Percentiles rank a stretch among this genome's conserved stretches.
phyloP scores from a whole-genome alignment of 2,329 filamentous ascomycete species.

The Sporothrix schenckii region DNA sequence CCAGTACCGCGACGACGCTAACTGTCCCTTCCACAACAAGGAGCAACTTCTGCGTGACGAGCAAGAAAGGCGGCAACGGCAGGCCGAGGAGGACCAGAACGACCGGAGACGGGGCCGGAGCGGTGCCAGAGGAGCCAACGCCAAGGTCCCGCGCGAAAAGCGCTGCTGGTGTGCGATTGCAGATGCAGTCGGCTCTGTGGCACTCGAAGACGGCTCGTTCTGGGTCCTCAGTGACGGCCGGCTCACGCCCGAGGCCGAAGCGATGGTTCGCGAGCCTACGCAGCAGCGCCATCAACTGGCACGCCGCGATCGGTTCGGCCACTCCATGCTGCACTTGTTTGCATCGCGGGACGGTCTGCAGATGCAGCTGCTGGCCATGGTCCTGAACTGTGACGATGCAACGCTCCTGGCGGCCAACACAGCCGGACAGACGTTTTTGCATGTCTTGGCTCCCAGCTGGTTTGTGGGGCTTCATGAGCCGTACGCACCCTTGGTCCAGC shows the following conservation, averaged over 20 bases:
- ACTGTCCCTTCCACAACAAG: conserved; percentile 36
- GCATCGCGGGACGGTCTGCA: conserved; percentile 45
- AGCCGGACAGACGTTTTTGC: conserved; percentile 54
- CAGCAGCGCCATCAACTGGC: conserved; percentile 37
- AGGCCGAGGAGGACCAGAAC: conserved; percentile 22
- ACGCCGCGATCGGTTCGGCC: conserved; percentile 50
- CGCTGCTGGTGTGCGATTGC: conserved; percentile 44
- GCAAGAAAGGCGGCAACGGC: conserved; percentile 16
- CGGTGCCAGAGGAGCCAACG: not conserved
- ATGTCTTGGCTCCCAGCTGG: conserved; percentile 47
- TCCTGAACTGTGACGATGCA: conserved; percentile 37
- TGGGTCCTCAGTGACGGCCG: conserved; percentile 40
- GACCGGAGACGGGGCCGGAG: conserved; percentile 1
- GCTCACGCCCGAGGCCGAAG: conserved; percentile 40
- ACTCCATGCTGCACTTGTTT: conserved; percentile 53
- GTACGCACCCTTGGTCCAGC: conserved; percentile 38
- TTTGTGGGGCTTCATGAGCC: conserved; percentile 39
- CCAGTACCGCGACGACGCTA: conserved; percentile 38
- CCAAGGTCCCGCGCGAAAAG: conserved; percentile 32
- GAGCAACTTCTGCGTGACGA: conserved; percentile 29
- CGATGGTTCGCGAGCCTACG: conserved; percentile 36
- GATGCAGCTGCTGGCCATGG: conserved; percentile 41
- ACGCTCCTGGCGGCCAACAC: conserved; percentile 45
- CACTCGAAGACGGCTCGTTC: conserved; percentile 36
- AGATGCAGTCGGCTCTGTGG: conserved; percentile 32